Evolutionary conservation across 2,329 filamentous ascomycete species (phyloP).

Genomic region (Knufia fluminis): DNA sequence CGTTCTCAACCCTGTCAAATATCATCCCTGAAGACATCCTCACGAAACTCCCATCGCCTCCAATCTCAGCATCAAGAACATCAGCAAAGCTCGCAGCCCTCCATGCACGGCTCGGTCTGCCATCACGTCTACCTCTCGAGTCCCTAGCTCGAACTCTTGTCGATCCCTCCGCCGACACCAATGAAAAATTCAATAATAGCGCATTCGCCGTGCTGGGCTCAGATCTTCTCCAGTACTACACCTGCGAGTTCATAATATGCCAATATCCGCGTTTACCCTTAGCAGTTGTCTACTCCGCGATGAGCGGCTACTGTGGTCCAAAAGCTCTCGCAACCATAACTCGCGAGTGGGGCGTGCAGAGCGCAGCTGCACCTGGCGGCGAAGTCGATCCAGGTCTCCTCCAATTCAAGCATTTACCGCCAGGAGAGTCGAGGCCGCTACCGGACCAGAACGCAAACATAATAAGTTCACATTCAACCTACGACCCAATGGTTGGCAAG

Average conservation of each 20-base stretch:
- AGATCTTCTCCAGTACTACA: constrained; percentile 79
- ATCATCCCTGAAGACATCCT: constrained; percentile 27
- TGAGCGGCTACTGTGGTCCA: constrained; percentile 73
- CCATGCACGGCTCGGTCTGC: constrained; percentile 77
- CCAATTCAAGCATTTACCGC: constrained; percentile 56
- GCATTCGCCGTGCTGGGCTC: constrained; percentile 72
- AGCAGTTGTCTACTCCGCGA: constrained; percentile 73
- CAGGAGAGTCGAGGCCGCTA: constrained; percentile 36
- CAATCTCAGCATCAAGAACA: constrained; percentile 52
- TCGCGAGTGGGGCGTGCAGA: constrained; percentile 83
- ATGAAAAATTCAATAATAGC: constrained; percentile 78
- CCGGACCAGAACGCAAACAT: constrained; percentile 23
- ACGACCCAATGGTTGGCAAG: constrained; percentile 11
- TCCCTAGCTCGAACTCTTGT: constrained; percentile 80
- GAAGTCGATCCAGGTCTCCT: constrained; percentile 89
- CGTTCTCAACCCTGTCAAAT: constrained; percentile 16
- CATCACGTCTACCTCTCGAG: constrained; percentile 71
- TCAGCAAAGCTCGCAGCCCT: constrained; percentile 90
- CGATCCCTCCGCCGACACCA: constrained; percentile 71
- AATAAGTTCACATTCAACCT: constrained; percentile 12
- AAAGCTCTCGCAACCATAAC: constrained; percentile 65
- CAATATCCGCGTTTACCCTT: constrained; percentile 86
- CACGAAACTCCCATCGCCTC: constrained; percentile 59
- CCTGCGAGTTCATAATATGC: constrained; percentile 77
- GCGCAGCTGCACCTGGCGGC: constrained; percentile 72